Base-by-base conservation (phyloP, 2,329 filamentous ascomycete species). In the Aspergillus viridinutans region DNA sequence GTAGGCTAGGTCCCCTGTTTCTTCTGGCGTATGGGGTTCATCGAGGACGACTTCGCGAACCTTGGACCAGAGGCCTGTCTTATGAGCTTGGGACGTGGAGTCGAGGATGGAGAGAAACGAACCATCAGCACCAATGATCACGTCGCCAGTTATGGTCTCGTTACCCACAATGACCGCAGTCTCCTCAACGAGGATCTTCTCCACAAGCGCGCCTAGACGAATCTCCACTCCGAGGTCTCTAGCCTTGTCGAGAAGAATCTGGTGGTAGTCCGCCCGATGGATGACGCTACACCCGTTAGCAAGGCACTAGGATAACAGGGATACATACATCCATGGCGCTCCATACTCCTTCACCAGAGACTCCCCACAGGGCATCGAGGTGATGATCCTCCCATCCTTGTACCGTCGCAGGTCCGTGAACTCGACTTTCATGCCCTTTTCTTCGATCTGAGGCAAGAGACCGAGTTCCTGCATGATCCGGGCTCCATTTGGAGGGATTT, bases 1-100 rank as follows among this genome's bases (percentile, higher is more conserved):
- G 62, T 87, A 89, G 0, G 85, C 86, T 14, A 88, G 67, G 64
- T 88, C 85, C 0, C 85, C 85, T 0, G 85, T 88, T 0, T 82
- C 79, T 4, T 78, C 67, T 0, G 84, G 82, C 1, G 70, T 67
- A 26, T 79, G 77, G 1, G 72, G 66, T 0, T 62, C 69, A 0
- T 73, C 75, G 0, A 84, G 68, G 9, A 67, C 49, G 1, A 29
- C 23, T 1, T 55, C 52, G 29, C 64, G 48, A 7, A 58, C 40
- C 1, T 48, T 53, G 4, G 64, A 67, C 58, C 60, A 54, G 12
- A 63, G 57, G 0, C 63, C 62, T 65, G 35, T 20, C 7, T 6
- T 23, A 21, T 45, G 3, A 45, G 17, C 42, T 45, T 2, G 3
- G 8, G 42, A 12, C 8, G 21, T n/a, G 7, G 10, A 20, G 12